These are phyloP conservation scores for Suillus variegatus DNA, from an alignment of 768 basidiomycete genomes.

Conservation along the genomic window DNA sequence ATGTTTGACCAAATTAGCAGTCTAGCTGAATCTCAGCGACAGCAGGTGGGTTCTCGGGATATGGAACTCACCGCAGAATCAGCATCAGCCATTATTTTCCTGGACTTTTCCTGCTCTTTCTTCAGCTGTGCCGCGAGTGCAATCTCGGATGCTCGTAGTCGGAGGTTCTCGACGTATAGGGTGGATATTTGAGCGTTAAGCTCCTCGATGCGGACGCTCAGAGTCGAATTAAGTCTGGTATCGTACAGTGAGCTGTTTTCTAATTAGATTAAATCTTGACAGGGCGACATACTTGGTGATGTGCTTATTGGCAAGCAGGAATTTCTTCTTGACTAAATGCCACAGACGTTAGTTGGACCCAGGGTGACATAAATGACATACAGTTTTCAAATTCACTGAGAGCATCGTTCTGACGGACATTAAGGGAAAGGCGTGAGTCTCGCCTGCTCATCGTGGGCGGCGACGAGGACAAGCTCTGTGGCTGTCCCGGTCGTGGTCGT, in stretches of 20 bases:
- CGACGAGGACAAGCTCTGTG: conserved; percentile 20
- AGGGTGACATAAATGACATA: conserved; percentile 41
- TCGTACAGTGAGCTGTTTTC: conserved; percentile 4
- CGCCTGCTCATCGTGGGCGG: conserved; percentile 34
- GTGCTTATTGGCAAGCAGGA: conserved; percentile 87
- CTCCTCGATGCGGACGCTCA: conserved; percentile 83
- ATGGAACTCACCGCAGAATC: conserved; percentile 63
- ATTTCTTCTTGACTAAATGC: conserved; percentile 86
- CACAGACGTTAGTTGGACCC: conserved; percentile 27
- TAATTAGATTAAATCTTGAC: conserved; percentile 3
- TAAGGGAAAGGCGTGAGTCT: conserved; percentile 48
- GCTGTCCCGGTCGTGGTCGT: conserved; percentile 21
- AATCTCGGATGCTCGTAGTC: conserved; percentile 79
- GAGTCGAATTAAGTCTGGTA: conserved; percentile 77
- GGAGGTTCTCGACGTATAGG: conserved; percentile 82
- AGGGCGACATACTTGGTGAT: conserved; percentile 71
- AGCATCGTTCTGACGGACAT: conserved; percentile 73
- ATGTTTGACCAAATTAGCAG: conserved; percentile 63
- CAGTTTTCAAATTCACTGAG: conserved; percentile 84
- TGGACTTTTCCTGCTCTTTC: conserved; percentile 77
- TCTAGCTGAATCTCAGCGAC: conserved; percentile 35
- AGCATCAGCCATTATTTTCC: conserved; percentile 68
- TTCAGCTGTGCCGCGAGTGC: conserved; percentile 74
- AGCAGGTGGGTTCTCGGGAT: neutral
- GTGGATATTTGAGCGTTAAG: conserved; percentile 80